Conservation (phyloP, 1,139 yeast species). For the Candida tetrigidarum region DNA sequence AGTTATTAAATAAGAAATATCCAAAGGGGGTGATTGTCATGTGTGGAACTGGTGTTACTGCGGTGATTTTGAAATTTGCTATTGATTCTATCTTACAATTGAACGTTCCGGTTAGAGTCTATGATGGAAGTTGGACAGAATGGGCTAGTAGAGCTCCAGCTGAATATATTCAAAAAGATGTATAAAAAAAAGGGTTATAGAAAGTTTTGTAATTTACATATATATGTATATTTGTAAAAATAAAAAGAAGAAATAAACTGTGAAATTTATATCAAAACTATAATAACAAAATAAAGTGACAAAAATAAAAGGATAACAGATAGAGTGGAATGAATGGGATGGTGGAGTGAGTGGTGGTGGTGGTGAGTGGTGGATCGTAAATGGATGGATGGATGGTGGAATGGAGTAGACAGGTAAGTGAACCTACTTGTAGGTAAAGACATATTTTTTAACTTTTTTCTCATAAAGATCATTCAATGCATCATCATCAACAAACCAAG, state of each 20-base stretch:
- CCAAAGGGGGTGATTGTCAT: conserved; percentile 71
- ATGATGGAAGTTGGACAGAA: conserved; percentile 97
- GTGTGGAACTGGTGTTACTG: conserved; percentile 98
- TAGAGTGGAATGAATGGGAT: no score
- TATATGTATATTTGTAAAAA: no score
- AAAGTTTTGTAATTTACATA: neutral
- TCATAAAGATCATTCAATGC: conserved; percentile 84
- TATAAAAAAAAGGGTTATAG: conserved; percentile 1
- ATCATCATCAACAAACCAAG: conserved; percentile 98
- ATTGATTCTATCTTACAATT: conserved; percentile 57
- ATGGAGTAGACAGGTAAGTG: neutral
- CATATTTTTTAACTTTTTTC: conserved; percentile 72
- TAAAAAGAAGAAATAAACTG: neutral
- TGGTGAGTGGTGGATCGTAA: no score
- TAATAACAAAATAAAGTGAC: conserved; percentile 1
- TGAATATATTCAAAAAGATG: conserved; percentile 33
- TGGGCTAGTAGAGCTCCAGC: conserved; percentile 52
- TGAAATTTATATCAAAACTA: conserved; percentile 1
- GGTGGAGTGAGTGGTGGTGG: no score
- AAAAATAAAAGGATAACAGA: neutral
- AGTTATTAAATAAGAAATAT: conserved; percentile 19
- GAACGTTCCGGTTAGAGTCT: conserved; percentile 68
- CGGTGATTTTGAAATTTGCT: conserved; percentile 71
- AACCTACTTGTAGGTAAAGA: conserved; percentile 1
- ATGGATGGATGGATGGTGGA: no score